A percentile compares a stretch with the other conserved stretches of the same genome.
These are phyloP conservation scores for Xanthoconium stramineum DNA, from an alignment of 768 basidiomycete genomes.

Conservation along the genomic window DNA sequence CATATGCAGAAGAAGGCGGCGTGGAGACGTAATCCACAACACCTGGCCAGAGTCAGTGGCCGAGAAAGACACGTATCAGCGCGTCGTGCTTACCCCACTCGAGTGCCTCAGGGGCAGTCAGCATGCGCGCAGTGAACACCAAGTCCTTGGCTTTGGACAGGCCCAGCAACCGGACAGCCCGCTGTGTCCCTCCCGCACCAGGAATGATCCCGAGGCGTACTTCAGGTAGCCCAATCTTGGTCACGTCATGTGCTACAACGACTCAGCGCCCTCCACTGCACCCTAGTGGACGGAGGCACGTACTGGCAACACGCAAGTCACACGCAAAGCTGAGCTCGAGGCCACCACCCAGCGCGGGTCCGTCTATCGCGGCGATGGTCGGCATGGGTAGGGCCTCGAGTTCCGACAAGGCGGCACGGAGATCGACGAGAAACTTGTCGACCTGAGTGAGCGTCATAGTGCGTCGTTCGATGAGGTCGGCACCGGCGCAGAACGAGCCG, in stretches of 20 bases:
- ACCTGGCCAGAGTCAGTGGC: conserved; percentile 43
- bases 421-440: conserved; percentile 69
- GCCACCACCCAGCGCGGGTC: conserved; percentile 91
- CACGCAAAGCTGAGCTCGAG: conserved; percentile 85
- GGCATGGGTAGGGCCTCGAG: conserved; percentile 86
- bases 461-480: conserved; percentile 83
- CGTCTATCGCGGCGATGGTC: conserved; percentile 90
- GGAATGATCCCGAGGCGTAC: conserved; percentile 80
- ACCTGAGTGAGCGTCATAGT: conserved; percentile 77
- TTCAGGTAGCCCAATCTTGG: conserved; percentile 88
- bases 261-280: not conserved
- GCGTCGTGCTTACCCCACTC: conserved; percentile 53
- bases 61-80: not conserved
- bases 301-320: conserved; percentile 88
- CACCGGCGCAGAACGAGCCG: conserved; percentile 89
- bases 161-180: conserved; percentile 74
- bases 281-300: conserved; percentile 15
- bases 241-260: conserved; percentile 54
- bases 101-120: conserved; percentile 65
- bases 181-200: conserved; percentile 87
- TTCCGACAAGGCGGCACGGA: conserved; percentile 66
- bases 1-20: conserved; percentile 57
- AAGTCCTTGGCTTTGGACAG: conserved; percentile 80
- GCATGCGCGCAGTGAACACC: conserved; percentile 74
- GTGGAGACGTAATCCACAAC: conserved; percentile 78